Evolutionary conservation across 106 monocot genomes (phyloP), one percentile per base, ranked within the genome.

Genomic region (Apostasia shenzhenica): DNA sequence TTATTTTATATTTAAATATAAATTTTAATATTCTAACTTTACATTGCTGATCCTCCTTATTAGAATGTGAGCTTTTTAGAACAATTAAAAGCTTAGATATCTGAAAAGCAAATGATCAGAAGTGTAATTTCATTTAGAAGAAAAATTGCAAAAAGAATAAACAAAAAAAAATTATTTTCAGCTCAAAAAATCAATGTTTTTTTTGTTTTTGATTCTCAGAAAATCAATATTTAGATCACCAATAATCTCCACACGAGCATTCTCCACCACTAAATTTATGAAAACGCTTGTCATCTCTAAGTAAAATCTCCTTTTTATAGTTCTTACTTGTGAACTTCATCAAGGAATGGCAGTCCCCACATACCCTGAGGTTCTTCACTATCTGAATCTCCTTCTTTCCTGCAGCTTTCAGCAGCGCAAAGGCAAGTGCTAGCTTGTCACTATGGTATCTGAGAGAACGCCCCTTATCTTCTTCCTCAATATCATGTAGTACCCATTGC

Each of bases 231-330:
- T 12, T 45, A n/a, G 45, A 58, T 93, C 74, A 93, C 90, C 90
- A 94, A 48, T 81, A 94, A 68, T 94, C 94, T 1, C 82, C 81
- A 76, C 94, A 94, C 11, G 90, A 94, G 64, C 90, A 94, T 43
- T 49, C 55, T 5, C 90, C 87, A 68, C 83, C 85, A 68, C 13
- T 83, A 51, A 94, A 94, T 68, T 86, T 84, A 72, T 94, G 94
- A 69, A 94, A 94, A 53, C 89, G 78, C 1, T 80, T 90, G 9
- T 73, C 77, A 85, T 94, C 94, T 68, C 94, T 82, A 0, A 94
- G 82, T 42, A 87, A 70, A 75, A 94, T 83, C 63, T 77, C 70
- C 71, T 80, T 87, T 3, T 73, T 14, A 45, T 80, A 81, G 8
- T 82, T 55, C 72, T 70, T 81, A 8, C 83, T 81, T 40, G 83